Base-by-base conservation (phyloP, 148 eudicot species). In the Mesembryanthemum crystallinum region DNA sequence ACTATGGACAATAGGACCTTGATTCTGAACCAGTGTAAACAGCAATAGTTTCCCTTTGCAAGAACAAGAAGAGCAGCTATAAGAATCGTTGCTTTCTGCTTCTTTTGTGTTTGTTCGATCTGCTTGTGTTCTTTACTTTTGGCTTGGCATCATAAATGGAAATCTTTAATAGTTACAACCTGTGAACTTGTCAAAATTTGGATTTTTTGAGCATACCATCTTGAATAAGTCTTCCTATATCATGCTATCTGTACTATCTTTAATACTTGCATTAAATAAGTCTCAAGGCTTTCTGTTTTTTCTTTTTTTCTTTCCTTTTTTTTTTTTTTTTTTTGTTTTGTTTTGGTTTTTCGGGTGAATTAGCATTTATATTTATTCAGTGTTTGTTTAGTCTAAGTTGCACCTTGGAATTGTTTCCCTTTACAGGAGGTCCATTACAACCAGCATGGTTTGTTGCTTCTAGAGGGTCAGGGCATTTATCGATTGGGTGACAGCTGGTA, bases 371-470 rank as follows among this genome's bases (percentile, higher is more conserved):
- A 18, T 21, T 30, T 14, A 32, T 52, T 49, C 15, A 69, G 35
- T 20, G 3, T 32, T 15, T 11, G 1, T 73, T 42, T 39, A 72
- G n/a, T 65, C 51, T 27, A 29, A 63, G 59, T 33, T 59, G 33
- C 47, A 43, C 47, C 64, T 65, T 64, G 17, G 35, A 37, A 1
- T 27, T 74, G 62, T 52, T 54, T 33, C 1, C 65, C 64, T 59
- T 77, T 74, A 42, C 92, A 92, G 98, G 98, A 95, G 80, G 96
- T 94, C 77, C 99, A 95, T 80, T 92, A 95, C 74, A 90, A 95
- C 79, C 99, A 92, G 83, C 99, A 95, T 67, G 99, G 99, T 78
- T 85, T 95, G 80, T 65, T 95, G 83, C 90, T 95, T 65, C 77
- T 95, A 59, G 97, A 95, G 76, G 99, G 99, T 47, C 94, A 92